These are phyloP conservation scores for Candida boidinii DNA, from an alignment of 805 yeast genomes.

Conservation along the genomic window DNA sequence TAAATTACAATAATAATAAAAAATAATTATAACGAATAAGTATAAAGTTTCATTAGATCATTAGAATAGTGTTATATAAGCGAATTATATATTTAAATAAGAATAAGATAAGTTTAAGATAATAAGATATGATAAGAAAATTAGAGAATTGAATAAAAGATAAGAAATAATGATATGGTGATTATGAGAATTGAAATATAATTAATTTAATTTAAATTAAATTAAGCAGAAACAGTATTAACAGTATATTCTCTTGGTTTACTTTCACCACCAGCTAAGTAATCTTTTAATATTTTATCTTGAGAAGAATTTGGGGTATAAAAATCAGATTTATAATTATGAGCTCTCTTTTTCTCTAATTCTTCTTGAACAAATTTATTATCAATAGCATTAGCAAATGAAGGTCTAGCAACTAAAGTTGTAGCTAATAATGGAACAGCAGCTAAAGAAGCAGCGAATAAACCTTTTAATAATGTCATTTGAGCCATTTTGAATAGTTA, in stretches of 20 bases:
- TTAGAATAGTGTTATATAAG: no score
- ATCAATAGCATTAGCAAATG: slow-evolving; percentile 26
- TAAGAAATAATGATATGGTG: no score
- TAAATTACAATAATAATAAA: no score
- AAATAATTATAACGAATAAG: no score
- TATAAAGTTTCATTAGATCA: no score
- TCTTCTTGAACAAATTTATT: slow-evolving; percentile 24
- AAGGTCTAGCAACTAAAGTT: slow-evolving; percentile 22
- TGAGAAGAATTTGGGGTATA: slow-evolving; percentile 13
- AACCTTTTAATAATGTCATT: slow-evolving; percentile 19
- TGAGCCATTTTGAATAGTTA: slow-evolving; percentile 14
- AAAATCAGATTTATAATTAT: slow-evolving; percentile 18
- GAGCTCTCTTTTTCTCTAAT: slow-evolving; percentile 19
- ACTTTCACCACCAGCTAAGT: slow-evolving; percentile 18
- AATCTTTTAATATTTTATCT: slow-evolving; percentile 18
- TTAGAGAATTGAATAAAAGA: no score
- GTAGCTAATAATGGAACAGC: slow-evolving; percentile 20
- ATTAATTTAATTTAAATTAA: no score
- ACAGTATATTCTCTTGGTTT: slow-evolving; percentile 20
- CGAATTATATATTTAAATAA: no score
- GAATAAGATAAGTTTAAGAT: no score
- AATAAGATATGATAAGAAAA: no score
- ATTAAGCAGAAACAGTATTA: not conserved
- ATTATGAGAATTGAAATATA: no score
- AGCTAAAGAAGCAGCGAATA: slow-evolving; percentile 20